Evolutionary conservation across 2,329 filamentous ascomycete genomes (phyloP).

Genomic region (Fusarium sp.): DNA sequence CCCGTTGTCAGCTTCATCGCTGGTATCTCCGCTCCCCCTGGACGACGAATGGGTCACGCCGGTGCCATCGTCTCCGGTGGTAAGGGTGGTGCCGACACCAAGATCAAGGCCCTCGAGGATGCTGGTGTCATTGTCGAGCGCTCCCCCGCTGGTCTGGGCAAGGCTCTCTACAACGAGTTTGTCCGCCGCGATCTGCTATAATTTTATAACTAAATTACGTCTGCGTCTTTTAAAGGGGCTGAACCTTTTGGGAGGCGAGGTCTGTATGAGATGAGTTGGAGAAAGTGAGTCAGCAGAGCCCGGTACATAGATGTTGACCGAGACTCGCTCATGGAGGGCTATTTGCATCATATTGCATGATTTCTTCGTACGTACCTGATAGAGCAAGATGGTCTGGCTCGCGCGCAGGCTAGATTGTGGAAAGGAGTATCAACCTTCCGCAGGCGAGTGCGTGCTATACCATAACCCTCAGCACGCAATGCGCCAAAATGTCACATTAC

Average conservation of each 20-base stretch:
- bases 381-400: constrained; percentile 49
- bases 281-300: constrained; percentile 41
- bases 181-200: constrained; percentile 96
- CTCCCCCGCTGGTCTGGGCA: constrained; percentile 90
- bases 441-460: constrained; percentile 40
- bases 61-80: constrained; percentile 97
- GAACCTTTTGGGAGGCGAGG: constrained; percentile 7
- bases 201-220: constrained; percentile 44
- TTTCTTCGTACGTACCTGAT: constrained; percentile 50
- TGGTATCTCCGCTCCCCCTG: constrained; percentile 95
- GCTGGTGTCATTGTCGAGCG: constrained; percentile 97
- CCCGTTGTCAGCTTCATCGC: constrained; percentile 98
- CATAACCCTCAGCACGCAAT: constrained; percentile 36
- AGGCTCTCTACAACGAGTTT: constrained; percentile 94
- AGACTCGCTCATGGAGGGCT: constrained; percentile 43
- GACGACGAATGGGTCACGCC: constrained; percentile 97
- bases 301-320: constrained; percentile 17
- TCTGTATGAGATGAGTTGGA: constrained; percentile 24
- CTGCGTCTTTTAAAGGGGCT: constrained; percentile 22
- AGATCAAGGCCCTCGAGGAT: constrained; percentile 93
- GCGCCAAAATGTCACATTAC: constrained; percentile 43
- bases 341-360: constrained; percentile 47
- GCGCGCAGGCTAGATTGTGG: constrained; percentile 43
- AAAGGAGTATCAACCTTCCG: constrained; percentile 35
- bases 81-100: constrained; percentile 97